Evolutionary conservation across 768 basidiomycete species (phyloP), one percentile per base, ranked within the genome.

Genomic region (Paxillus involutus): DNA sequence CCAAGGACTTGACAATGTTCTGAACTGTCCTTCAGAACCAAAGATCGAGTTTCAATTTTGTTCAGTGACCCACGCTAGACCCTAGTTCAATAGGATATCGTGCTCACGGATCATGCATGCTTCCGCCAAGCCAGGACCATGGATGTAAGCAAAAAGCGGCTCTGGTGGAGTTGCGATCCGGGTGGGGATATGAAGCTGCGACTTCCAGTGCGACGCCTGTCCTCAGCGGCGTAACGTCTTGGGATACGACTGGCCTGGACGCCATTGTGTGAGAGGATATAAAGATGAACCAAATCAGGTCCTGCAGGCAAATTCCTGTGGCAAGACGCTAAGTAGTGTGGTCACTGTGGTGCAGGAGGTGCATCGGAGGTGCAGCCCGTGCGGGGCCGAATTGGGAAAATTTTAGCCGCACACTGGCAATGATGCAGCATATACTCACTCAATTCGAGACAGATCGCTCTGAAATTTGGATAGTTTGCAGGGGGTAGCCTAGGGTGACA

Each of bases 71-170:
- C 21, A 21, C 21, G 21, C 21, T 3, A 21, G 21, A 21, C 21
- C 3, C 21, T 21, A 21, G 21, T 21, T 21, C 16, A 19, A 7
- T 44, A 10, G 21, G 46, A 13, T 29, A 42, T 24, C 21, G 39
- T 52, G 77, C 89, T 63, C 66, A 92, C 91, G 85, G 80, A 61
- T 93, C 89, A 58, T 84, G 66, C 82, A 86, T 89, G 47, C 73
- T 77, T 14, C 90, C 91, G 1, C 91, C 90, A 0, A 92, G 76
- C 79, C 89, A 83, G n/a, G 87, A 85, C 90, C 90, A 93, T 6
- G 91, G 91, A 60, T 93, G 91, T 11, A 89, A 72, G 59, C 84
- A 84, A n/a, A 93, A 70, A 0, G 84, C 89, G 6, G 87, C 66
- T 56, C 80, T 84, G 29, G 69, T 75, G 7, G 56, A 58, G 10